phyloP scores from a whole-genome alignment of 805 yeast genomes.

The Teunomyces pallodes region DNA sequence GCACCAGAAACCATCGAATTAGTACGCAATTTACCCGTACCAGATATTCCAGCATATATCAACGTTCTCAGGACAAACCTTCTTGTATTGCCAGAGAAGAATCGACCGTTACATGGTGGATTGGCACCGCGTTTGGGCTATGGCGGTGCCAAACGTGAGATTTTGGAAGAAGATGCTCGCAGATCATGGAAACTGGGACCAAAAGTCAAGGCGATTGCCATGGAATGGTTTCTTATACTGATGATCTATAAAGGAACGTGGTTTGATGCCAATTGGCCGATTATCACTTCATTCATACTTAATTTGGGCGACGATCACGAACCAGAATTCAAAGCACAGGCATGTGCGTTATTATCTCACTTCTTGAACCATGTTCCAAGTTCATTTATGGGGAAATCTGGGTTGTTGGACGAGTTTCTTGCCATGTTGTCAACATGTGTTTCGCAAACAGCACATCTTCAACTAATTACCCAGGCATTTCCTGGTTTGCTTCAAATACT shows the following conservation, averaged over 20 bases:
- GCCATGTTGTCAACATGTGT: conserved; percentile 24
- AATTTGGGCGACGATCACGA: conserved; percentile 36
- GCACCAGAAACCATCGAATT: conserved; percentile 6
- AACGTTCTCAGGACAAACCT: background rate
- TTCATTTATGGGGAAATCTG: conserved; percentile 18
- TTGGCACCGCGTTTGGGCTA: conserved; percentile 21
- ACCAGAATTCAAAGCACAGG: conserved; percentile 25
- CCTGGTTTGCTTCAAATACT: conserved; percentile 14
- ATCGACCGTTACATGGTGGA: conserved; percentile 9
- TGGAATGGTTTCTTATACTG: conserved; percentile 22
- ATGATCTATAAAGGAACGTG: conserved; percentile 5
- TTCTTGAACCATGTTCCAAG: conserved; percentile 9
- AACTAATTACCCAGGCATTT: conserved; percentile 22
- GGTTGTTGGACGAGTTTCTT: conserved; percentile 25
- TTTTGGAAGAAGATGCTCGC: conserved; percentile 23
- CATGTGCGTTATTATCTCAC: conserved; percentile 16
- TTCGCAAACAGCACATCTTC: conserved; percentile 26
- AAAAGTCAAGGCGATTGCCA: conserved; percentile 23
- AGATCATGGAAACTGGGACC: conserved; percentile 25
- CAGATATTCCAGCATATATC: background rate
- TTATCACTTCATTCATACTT: conserved; percentile 30
- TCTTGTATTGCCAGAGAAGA: background rate
- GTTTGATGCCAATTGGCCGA: conserved; percentile 19
- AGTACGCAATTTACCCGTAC: background rate
- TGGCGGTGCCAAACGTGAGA: conserved; percentile 16